phyloP scores from a whole-genome alignment of 805 yeast genomes.

The Danielia reshetovae region DNA sequence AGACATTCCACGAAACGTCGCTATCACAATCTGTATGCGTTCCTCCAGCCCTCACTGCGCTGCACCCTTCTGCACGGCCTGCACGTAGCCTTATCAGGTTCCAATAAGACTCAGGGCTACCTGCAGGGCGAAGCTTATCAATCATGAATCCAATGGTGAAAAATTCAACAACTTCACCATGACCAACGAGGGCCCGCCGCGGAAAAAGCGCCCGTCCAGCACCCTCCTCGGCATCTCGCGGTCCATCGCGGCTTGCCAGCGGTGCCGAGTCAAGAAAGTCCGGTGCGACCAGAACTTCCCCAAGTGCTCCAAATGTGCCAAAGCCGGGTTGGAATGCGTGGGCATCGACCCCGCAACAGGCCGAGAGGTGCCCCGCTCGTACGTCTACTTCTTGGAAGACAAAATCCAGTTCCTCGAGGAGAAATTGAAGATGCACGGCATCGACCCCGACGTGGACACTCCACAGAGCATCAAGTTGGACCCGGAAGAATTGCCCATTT shows the following conservation, averaged over 20 bases:
- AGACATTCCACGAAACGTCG: no score
- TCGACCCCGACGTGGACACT: constrained; percentile 9
- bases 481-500: neutral
- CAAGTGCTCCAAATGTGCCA: constrained; percentile 56
- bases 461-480: neutral
- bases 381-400: constrained; percentile 68
- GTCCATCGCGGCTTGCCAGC: constrained; percentile 77
- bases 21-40: no score
- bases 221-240: constrained; percentile 45
- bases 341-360: constrained; percentile 89
- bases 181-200: neutral
- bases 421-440: constrained; percentile 42
- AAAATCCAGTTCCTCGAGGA: constrained; percentile 54
- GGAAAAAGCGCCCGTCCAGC: constrained; percentile 2
- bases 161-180: neutral
- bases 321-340: constrained; percentile 70
- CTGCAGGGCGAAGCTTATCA: neutral
- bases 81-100: neutral
- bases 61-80: neutral
- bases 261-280: constrained; percentile 69
- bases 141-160: neutral
- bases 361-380: constrained; percentile 77
- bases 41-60: neutral
- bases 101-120: neutral
- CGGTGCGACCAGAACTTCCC: constrained; percentile 70